These are phyloP conservation scores for Silybum marianum DNA, from an alignment of 129 eudicot genomes.

Conservation along the genomic window DNA sequence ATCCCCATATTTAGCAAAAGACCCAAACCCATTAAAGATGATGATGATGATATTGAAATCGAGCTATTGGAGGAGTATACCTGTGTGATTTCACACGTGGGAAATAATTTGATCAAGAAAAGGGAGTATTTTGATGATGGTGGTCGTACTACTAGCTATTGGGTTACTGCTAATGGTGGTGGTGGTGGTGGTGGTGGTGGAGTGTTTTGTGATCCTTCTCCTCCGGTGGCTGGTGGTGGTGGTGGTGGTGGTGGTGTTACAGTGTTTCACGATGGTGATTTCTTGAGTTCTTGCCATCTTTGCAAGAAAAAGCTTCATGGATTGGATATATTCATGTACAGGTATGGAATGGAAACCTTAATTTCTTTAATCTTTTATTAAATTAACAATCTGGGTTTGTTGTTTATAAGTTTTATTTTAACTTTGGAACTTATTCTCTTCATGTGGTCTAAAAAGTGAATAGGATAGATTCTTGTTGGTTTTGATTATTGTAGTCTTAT, in stretches of 20 bases:
- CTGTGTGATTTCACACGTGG: constrained; percentile 72
- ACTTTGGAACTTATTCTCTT: constrained; percentile 8
- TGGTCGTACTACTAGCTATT: constrained; percentile 12
- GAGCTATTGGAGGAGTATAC: constrained; percentile 81
- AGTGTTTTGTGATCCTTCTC: constrained; percentile 39
- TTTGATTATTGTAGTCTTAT: background rate
- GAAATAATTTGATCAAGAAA: constrained; percentile 62
- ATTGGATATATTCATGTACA: constrained; percentile 82
- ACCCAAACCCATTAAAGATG: constrained; percentile 19
- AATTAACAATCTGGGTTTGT: background rate
- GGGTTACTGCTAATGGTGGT: constrained; percentile 31
- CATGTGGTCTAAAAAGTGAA: background rate
- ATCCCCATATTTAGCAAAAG: constrained; percentile 47
- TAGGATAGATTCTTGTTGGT: constrained; percentile 1
- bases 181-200: constrained; percentile 37
- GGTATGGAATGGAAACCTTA: constrained; percentile 34
- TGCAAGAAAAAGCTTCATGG: constrained; percentile 84
- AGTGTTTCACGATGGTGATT: constrained; percentile 53
- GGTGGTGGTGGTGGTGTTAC: constrained; percentile 29
- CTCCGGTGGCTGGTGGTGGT: constrained; percentile 35
- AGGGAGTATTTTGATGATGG: constrained; percentile 67
- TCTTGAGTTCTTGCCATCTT: constrained; percentile 60
- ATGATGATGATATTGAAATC: constrained; percentile 38
- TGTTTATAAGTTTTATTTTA: background rate
- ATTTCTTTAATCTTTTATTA: background rate